Conservation (phyloP, 1,284 basidiomycete genomes). For the Porogramme epimiltina region DNA sequence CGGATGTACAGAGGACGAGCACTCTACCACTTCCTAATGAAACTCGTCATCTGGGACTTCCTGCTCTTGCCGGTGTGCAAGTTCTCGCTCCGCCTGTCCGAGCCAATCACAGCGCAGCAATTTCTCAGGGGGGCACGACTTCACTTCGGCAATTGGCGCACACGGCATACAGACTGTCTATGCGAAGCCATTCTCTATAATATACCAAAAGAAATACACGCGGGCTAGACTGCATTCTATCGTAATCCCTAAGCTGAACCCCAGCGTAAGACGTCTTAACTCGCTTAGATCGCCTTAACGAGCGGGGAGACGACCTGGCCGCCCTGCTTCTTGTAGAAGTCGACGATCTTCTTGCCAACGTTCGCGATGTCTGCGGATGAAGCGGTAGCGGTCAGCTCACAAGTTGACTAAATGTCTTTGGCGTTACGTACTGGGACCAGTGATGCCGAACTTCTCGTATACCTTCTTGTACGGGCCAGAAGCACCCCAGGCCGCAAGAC, state of each 20-base stretch:
- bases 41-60: constrained; percentile 2
- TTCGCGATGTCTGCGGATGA: constrained; percentile 75
- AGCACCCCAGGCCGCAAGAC: constrained; percentile 81
- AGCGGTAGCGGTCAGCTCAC: constrained; percentile 2
- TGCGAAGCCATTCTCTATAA: constrained; percentile 11
- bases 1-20: constrained; percentile 9
- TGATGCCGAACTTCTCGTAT: constrained; percentile 89
- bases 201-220: constrained; percentile 15
- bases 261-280: background rate
- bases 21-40: constrained; percentile 10
- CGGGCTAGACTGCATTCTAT: constrained; percentile 17
- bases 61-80: background rate
- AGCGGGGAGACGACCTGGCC: constrained; percentile 79
- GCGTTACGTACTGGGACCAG: constrained; percentile 63
- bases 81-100: too few relatives aligned
- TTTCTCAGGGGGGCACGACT: too few relatives aligned
- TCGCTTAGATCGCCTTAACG: constrained; percentile 59
- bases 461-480: constrained; percentile 90
- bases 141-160: too few relatives aligned
- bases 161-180: too few relatives aligned
- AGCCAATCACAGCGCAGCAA: background rate
- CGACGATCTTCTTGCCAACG: constrained; percentile 83
- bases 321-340: constrained; percentile 86
- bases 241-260: constrained; percentile 3
- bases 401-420: background rate